Percentiles rank a stretch among this genome's conserved stretches.
Conservation (phyloP, 257 asterid genomes). For the Solanum megistacrolobum region DNA sequence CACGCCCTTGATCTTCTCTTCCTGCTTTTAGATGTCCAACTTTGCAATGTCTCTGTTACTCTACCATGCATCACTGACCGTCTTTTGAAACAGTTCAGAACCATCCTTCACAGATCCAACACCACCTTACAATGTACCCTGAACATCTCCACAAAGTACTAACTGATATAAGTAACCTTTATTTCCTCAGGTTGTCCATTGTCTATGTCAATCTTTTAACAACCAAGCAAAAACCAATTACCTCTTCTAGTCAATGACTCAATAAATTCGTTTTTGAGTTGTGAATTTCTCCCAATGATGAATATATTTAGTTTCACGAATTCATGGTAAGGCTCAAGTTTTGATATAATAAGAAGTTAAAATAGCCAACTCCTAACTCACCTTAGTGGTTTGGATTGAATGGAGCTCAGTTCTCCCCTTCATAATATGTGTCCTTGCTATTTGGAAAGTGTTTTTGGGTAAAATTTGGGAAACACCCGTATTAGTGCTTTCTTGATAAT, state of each 20-base stretch:
- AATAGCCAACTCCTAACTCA: not conserved
- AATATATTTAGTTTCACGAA: not conserved
- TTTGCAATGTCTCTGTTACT: not conserved
- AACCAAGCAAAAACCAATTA: not conserved
- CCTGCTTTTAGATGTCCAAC: not conserved
- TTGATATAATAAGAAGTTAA: not conserved
- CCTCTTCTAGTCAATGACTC: not conserved
- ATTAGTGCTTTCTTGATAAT: not conserved
- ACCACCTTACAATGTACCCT: not conserved
- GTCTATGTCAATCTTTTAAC: not conserved
- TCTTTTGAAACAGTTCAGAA: not conserved
- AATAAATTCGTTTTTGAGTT: not conserved
- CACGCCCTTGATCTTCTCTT: not conserved
- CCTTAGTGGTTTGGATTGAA: not conserved
- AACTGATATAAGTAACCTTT: not conserved
- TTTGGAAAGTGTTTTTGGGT: not conserved
- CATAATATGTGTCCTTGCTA: not conserved
- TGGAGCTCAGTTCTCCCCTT: not conserved
- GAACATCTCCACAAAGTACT: not conserved
- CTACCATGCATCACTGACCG: not conserved
- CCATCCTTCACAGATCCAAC: not conserved
- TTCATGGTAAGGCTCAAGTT: not conserved
- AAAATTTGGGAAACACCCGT: not conserved
- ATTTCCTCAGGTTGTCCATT: not conserved
- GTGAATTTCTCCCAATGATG: not conserved